Conservation (phyloP, 2,329 filamentous ascomycete species). For the Cordyceps farinosa region DNA sequence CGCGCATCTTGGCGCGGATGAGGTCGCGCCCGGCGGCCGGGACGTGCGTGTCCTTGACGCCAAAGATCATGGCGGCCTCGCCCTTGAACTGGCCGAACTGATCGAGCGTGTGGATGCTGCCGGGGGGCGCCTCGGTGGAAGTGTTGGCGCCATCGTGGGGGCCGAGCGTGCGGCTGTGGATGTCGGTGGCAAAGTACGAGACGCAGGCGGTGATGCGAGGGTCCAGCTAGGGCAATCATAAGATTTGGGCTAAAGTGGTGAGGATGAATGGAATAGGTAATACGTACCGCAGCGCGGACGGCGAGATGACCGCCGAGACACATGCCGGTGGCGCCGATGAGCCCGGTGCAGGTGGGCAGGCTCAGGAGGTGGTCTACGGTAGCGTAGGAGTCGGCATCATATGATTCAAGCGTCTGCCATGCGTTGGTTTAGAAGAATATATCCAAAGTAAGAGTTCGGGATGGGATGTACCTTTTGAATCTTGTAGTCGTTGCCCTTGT, state of each 20-base stretch:
- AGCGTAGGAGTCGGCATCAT: constrained; percentile 73
- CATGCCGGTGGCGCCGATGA: constrained; percentile 80
- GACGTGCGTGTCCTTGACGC: constrained; percentile 86
- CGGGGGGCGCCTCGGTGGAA: constrained; percentile 33
- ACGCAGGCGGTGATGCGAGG: constrained; percentile 71
- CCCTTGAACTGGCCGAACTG: constrained; percentile 66
- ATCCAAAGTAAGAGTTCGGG: too few species aligned
- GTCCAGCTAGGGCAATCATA: constrained; percentile 54
- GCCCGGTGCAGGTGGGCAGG: constrained; percentile 74
- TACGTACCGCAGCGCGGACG: constrained; percentile 51
- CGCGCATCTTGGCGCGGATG: constrained; percentile 77
- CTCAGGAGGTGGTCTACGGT: constrained; percentile 67
- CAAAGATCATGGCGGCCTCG: constrained; percentile 87
- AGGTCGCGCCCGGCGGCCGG: constrained; percentile 77
- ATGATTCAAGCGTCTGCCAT: constrained; percentile 70
- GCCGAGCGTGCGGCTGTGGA: constrained; percentile 76
- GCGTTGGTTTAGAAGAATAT: neutral
- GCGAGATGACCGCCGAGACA: constrained; percentile 88
- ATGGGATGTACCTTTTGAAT: constrained; percentile 60
- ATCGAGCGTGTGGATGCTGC: constrained; percentile 51
- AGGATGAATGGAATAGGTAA: neutral
- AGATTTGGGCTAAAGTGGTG: neutral
- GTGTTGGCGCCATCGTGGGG: constrained; percentile 48
- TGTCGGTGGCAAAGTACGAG: constrained; percentile 89
- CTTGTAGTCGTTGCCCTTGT: constrained; percentile 84